Evolutionary conservation across 352 stramenopile genomes (phyloP).

Genomic region (Aphanomyces astaci): DNA sequence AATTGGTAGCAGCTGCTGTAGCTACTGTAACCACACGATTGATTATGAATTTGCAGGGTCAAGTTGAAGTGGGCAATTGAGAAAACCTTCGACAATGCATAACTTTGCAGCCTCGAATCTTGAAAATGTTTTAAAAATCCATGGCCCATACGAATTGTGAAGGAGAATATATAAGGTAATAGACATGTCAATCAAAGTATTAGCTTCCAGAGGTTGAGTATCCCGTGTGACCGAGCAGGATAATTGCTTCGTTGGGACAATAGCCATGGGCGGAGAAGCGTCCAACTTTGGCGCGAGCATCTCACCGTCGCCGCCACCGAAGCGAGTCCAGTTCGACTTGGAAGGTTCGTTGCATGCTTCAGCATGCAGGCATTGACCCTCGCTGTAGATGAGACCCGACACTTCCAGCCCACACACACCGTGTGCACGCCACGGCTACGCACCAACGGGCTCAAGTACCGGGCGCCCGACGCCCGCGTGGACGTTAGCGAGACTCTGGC

Average conservation of each 20-base stretch:
- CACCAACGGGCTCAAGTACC: slow-evolving; percentile 65
- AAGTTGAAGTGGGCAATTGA: neutral
- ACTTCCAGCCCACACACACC: slow-evolving; percentile 78
- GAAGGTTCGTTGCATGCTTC: neutral
- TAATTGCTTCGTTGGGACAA: neutral
- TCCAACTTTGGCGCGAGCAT: slow-evolving; percentile 3
- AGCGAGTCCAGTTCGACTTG: slow-evolving; percentile 21
- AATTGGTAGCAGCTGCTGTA: too few relatives aligned
- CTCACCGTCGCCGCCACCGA: slow-evolving; percentile 20
- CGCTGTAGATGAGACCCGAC: slow-evolving; percentile 24
- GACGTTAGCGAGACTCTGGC: slow-evolving; percentile 53
- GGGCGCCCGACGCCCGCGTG: slow-evolving; percentile 68
- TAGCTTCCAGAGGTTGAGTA: neutral
- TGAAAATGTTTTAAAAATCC: neutral
- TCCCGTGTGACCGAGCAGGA: neutral
- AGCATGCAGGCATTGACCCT: neutral
- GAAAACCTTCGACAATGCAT: neutral
- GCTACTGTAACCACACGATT: too few relatives aligned
- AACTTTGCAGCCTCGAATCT: neutral
- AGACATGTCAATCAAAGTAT: neutral
- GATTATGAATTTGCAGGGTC: too few relatives aligned
- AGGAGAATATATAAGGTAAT: neutral
- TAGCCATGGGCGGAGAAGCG: slow-evolving; percentile 11
- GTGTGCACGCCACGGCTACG: slow-evolving; percentile 75
- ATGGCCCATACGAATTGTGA: neutral